These are phyloP conservation scores for Mycena sp. DNA, from an alignment of 1,284 basidiomycete genomes.

Conservation along the genomic window DNA sequence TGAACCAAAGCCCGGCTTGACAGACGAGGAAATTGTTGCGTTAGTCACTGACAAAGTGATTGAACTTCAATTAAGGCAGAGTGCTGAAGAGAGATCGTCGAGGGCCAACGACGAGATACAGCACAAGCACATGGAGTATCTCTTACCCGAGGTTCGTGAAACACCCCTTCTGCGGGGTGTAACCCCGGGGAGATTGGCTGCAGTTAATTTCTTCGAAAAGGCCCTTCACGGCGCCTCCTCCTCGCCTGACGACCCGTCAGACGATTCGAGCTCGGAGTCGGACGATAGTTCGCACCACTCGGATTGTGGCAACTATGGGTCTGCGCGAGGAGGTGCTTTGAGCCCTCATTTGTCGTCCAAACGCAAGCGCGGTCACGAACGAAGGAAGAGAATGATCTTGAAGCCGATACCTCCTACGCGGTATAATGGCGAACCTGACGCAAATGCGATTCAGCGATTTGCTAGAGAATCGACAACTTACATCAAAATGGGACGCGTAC, in stretches of 20 bases:
- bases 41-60: background rate
- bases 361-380: background rate
- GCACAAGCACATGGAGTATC: too few relatives aligned
- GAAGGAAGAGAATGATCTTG: conserved; percentile 17
- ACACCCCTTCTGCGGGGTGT: background rate
- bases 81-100: too few relatives aligned
- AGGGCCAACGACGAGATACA: too few relatives aligned
- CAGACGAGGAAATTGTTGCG: background rate
- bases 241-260: background rate
- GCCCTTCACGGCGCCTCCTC: background rate
- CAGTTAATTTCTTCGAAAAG: conserved; percentile 11
- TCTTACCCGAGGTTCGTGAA: too few relatives aligned
- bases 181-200: background rate
- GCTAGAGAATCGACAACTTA: conserved; percentile 41
- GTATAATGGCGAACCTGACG: conserved; percentile 42
- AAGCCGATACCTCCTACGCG: conserved; percentile 39
- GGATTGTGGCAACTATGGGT: background rate
- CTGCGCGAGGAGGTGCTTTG: background rate
- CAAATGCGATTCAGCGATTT: conserved; percentile 39
- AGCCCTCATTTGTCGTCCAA: background rate
- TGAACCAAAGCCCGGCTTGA: background rate
- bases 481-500: conserved; percentile 38
- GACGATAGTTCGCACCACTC: background rate
- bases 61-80: background rate
- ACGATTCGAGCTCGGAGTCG: background rate